Conservation (phyloP, 495 filamentous ascomycete species). For the Lasiosphaeris hirsuta region DNA sequence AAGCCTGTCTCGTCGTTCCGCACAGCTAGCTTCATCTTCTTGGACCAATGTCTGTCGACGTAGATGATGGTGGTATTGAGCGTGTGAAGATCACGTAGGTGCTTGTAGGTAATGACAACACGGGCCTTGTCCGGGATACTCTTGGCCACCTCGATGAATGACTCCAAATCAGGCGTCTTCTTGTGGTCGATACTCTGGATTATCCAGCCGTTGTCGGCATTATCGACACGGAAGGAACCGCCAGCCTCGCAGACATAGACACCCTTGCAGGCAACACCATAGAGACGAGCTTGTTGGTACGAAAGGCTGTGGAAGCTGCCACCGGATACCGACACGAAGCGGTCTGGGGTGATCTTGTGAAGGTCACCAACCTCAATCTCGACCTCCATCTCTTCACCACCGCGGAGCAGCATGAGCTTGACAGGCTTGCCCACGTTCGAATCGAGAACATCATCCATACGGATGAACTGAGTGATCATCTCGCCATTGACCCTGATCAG, state of each 20-base stretch:
- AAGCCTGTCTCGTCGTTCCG: constrained; percentile 87
- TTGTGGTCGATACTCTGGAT: constrained; percentile 86
- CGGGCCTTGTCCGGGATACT: constrained; percentile 83
- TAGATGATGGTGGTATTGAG: constrained; percentile 88
- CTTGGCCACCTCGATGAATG: constrained; percentile 91
- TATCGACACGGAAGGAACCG: constrained; percentile 92
- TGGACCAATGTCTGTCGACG: constrained; percentile 91
- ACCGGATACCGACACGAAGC: constrained; percentile 90
- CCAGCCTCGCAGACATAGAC: constrained; percentile 95
- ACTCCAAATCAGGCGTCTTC: constrained; percentile 77
- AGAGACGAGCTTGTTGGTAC: constrained; percentile 91
- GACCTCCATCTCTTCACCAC: constrained; percentile 82
- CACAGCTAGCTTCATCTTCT: constrained; percentile 88
- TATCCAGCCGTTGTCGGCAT: constrained; percentile 86
- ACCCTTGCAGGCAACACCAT: constrained; percentile 85
- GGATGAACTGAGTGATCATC: constrained; percentile 88
- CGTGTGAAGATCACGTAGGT: constrained; percentile 91
- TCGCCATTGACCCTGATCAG: constrained; percentile 92
- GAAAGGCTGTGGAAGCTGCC: constrained; percentile 93
- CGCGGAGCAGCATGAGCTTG: constrained; percentile 76
- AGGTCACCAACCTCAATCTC: constrained; percentile 85
- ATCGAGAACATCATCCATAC: constrained; percentile 91
- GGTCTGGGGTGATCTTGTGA: constrained; percentile 91
- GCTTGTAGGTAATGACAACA: constrained; percentile 91
- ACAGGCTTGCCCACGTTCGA: constrained; percentile 75